Evolutionary conservation across 768 basidiomycete species (phyloP).

Genomic region (Rossbeevera mucosa): DNA sequence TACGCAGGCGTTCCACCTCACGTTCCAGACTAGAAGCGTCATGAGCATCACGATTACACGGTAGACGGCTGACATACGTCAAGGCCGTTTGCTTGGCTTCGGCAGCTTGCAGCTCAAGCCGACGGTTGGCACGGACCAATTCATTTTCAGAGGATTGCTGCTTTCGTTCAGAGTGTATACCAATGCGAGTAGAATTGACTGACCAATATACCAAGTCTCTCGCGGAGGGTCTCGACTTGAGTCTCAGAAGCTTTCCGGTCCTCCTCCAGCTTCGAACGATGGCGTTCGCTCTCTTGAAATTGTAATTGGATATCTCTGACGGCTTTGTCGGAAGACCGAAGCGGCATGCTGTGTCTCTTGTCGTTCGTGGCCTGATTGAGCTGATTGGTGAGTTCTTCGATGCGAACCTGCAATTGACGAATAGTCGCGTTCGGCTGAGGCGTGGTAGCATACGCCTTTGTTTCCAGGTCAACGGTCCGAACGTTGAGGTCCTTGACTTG

Average conservation of each 20-base stretch:
- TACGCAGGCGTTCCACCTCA: conserved; percentile 66
- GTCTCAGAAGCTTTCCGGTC: conserved; percentile 57
- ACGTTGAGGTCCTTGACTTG: conserved; percentile 82
- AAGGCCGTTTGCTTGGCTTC: conserved; percentile 70
- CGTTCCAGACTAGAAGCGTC: conserved; percentile 47
- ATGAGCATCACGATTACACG: conserved; percentile 1
- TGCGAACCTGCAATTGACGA: conserved; percentile 60
- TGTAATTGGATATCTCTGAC: conserved; percentile 52
- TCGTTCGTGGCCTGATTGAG: conserved; percentile 42
- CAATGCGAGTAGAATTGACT: conserved; percentile 19
- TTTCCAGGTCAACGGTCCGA: conserved; percentile 78
- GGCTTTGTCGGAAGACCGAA: conserved; percentile 43
- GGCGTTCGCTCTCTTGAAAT: conserved; percentile 57
- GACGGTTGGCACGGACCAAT: conserved; percentile 67
- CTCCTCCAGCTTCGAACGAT: conserved; percentile 58
- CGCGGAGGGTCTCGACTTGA: conserved; percentile 54
- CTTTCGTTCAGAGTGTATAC: conserved; percentile 5
- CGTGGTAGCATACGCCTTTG: conserved; percentile 65
- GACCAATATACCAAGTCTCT: conserved; percentile 60
- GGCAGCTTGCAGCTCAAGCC: conserved; percentile 70
- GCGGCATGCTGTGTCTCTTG: conserved; percentile 30
- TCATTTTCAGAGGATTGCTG: conserved; percentile 69
- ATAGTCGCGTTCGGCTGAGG: conserved; percentile 53
- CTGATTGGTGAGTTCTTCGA: conserved; percentile 61
- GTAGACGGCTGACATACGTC: conserved; percentile 41